Percentiles rank a stretch among this genome's conserved stretches.
These are phyloP conservation scores for Hyaloperonospora arabidopsidis DNA, from an alignment of 352 stramenopile genomes.

Conservation along the genomic window DNA sequence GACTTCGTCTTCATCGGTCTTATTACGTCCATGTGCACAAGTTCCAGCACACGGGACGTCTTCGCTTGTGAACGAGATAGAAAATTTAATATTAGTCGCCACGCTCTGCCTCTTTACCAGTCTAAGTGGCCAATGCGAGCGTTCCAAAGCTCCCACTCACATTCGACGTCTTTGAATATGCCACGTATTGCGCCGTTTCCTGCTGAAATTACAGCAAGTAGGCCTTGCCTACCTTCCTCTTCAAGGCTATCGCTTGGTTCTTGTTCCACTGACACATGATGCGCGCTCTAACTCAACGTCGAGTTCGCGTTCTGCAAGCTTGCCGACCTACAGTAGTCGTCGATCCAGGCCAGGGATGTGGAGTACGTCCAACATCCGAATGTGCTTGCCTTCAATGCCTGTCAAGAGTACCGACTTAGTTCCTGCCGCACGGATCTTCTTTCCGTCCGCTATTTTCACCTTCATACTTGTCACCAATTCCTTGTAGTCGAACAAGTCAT, in stretches of 20 bases:
- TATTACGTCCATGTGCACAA: constrained; percentile 12
- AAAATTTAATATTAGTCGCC: neutral
- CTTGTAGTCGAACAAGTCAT: neutral
- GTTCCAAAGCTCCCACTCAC: constrained; percentile 23
- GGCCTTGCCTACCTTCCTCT: constrained; percentile 13
- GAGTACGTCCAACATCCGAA: neutral
- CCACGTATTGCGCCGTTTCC: neutral
- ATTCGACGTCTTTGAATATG: constrained; percentile 4
- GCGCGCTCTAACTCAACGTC: constrained; percentile 9
- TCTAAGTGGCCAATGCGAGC: constrained; percentile 16
- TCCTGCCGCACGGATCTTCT: neutral
- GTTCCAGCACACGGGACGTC: constrained; percentile 4
- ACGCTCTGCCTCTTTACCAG: neutral
- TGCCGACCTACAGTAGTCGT: constrained; percentile 17
- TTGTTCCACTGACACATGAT: neutral
- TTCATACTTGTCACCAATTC: neutral
- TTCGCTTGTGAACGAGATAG: constrained; percentile 8
- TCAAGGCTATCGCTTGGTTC: constrained; percentile 1
- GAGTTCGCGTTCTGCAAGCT: constrained; percentile 6
- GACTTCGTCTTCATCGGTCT: constrained; percentile 17
- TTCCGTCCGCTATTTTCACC: neutral
- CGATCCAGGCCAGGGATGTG: constrained; percentile 14
- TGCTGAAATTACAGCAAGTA: constrained; percentile 14
- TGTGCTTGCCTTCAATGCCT: neutral
- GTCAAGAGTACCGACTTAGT: neutral